Percentiles rank a stretch among this genome's conserved stretches.
Conservation (phyloP, 345 rosid species). For the Citrus medica region DNA sequence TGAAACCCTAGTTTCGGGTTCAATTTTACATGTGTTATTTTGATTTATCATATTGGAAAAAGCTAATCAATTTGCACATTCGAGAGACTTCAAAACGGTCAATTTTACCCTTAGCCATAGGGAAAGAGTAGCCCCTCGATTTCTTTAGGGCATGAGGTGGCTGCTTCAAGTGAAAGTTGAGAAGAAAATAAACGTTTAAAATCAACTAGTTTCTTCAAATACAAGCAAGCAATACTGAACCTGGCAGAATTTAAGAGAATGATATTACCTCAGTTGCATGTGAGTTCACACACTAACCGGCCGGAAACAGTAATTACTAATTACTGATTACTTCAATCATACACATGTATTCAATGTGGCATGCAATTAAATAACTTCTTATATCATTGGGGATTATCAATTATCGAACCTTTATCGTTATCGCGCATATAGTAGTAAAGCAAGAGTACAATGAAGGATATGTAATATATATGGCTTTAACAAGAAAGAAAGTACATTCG, state of each 20-base stretch:
- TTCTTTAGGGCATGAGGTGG: not conserved
- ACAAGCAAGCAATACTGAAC: constrained; percentile 12
- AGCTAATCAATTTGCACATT: not conserved
- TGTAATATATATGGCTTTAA: constrained; percentile 9
- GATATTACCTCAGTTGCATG: constrained; percentile 11
- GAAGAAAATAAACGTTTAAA: not conserved
- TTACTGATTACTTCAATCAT: not conserved
- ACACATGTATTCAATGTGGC: not conserved
- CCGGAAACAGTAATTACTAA: not conserved
- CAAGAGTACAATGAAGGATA: not conserved
- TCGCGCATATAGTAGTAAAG: not conserved
- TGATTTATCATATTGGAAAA: not conserved
- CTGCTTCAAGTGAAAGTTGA: not conserved
- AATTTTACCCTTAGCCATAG: not conserved
- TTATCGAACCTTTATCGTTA: not conserved
- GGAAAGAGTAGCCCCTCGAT: not conserved
- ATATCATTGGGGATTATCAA: not conserved
- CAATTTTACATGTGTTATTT: not conserved
- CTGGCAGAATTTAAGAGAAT: constrained; percentile 20
- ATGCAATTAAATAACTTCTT: not conserved
- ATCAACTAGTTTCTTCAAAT: constrained; percentile 4
- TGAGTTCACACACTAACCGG: not conserved
- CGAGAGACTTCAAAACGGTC: not conserved
- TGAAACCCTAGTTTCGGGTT: not conserved
- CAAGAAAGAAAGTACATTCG: not conserved